A percentile compares a stretch with the other conserved stretches of the same genome.
Conservation (phyloP, 2,329 filamentous ascomycete species). For the Aaosphaeria pasadenensis region DNA sequence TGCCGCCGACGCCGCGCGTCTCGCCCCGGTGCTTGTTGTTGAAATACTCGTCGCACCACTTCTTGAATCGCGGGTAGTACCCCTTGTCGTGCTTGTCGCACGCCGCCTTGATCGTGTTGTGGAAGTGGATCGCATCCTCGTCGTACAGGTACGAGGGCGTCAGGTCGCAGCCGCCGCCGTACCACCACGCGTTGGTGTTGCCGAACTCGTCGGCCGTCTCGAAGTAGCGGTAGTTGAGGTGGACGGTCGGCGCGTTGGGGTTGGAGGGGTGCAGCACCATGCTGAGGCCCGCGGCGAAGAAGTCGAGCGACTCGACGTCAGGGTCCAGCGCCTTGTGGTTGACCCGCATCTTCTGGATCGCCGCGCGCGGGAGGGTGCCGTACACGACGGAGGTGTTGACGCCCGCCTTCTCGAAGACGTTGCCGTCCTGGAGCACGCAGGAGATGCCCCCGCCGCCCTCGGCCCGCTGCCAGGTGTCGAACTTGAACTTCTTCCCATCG, state of each 20-base stretch:
- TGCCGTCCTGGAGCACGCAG: constrained; percentile 91
- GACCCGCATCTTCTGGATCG: constrained; percentile 78
- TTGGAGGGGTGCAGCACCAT: constrained; percentile 92
- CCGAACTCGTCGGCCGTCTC: constrained; percentile 87
- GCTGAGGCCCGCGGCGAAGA: constrained; percentile 92
- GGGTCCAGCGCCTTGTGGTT: constrained; percentile 89
- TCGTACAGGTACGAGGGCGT: constrained; percentile 94
- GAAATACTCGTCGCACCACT: constrained; percentile 98
- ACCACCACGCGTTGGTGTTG: constrained; percentile 90
- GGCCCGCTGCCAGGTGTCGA: constrained; percentile 83
- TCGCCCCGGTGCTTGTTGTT: constrained; percentile 88
- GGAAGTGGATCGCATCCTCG: constrained; percentile 96
- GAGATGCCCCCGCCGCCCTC: constrained; percentile 91
- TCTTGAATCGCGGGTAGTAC: constrained; percentile 94
- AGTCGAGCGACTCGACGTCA: constrained; percentile 78
- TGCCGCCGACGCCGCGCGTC: constrained; percentile 83
- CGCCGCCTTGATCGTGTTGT: constrained; percentile 84
- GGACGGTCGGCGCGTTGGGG: constrained; percentile 95
- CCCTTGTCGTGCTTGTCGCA: constrained; percentile 90
- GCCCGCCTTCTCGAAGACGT: constrained; percentile 96
- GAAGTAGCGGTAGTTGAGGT: constrained; percentile 98
- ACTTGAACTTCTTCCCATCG: constrained; percentile 77
- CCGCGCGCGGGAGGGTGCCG: constrained; percentile 79
- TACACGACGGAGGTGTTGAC: constrained; percentile 96
- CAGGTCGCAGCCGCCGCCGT: constrained; percentile 89